phyloP scores from a whole-genome alignment of 1,139 yeast species.

The Diutina pseudorugosa region DNA sequence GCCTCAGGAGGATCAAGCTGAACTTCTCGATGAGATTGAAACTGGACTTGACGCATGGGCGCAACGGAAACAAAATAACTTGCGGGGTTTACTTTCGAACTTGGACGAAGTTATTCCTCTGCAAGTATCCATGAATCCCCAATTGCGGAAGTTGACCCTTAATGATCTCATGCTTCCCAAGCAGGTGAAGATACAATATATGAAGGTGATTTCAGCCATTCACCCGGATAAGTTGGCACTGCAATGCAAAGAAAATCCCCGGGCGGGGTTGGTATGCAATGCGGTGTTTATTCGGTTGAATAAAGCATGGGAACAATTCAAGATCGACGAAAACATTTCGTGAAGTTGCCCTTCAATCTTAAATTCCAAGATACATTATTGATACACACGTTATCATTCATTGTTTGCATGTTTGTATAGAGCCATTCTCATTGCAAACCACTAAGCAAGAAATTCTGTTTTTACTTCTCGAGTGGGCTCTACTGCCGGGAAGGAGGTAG shows the following conservation, averaged over 20 bases:
- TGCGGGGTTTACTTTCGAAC: constrained; percentile 61
- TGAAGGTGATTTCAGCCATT: constrained; percentile 88
- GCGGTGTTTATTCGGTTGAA: constrained; percentile 75
- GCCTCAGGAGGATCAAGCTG: constrained; percentile 4
- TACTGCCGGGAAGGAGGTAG: too few relatives aligned
- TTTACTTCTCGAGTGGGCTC: too few relatives aligned
- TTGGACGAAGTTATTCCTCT: constrained; percentile 48
- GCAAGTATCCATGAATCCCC: constrained; percentile 33
- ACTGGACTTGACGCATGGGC: constrained; percentile 50
- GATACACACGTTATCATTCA: not conserved
- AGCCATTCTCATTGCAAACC: too few relatives aligned
- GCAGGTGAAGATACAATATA: constrained; percentile 73
- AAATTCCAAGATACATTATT: too few relatives aligned
- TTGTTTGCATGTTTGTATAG: too few relatives aligned
- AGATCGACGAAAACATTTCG: constrained; percentile 11
- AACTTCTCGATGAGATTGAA: constrained; percentile 5
- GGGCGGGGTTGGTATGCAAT: constrained; percentile 75
- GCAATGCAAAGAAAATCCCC: constrained; percentile 31
- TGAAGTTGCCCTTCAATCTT: not conserved
- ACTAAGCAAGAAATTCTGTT: too few relatives aligned
- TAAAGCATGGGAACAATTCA: constrained; percentile 86
- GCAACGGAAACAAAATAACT: constrained; percentile 61
- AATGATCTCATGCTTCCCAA: constrained; percentile 83
- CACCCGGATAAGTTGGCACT: constrained; percentile 76
- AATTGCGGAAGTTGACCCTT: constrained; percentile 21